Evolutionary conservation across 192 early-diverging fungal species (phyloP), one percentile per base, ranked within the genome.

Genomic region (Coemansia sp.): DNA sequence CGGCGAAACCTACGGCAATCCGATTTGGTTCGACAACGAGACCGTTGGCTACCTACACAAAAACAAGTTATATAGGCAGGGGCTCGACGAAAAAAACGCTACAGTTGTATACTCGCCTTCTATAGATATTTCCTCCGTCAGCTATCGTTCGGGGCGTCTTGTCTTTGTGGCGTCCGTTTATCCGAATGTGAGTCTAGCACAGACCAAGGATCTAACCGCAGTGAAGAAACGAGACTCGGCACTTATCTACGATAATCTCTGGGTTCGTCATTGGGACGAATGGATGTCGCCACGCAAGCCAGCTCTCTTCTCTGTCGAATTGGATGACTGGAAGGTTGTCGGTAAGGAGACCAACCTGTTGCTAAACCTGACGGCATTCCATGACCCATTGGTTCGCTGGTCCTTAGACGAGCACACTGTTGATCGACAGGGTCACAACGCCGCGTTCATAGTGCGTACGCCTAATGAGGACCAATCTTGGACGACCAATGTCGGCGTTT

Each of bases 201-300:
- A 78, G 27, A 83, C 88, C 24, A 80, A 62, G 38, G 31, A 16
- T 15, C 13, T 31, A 18, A 18, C 33, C 3, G 57, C 57, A 11
- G 71, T 47, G 6, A 68, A 66, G 16, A 43, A 64, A 36, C 77
- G 76, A 33, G 87, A 89, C 58, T 79, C 86, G 20, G 91, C 86
- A n/a, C 57, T 83, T 29, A 85, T 83, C 22, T 91, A 79, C 70
- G 88, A 92, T 60, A 69, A 88, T 13, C 72, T 94, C 52, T 91
- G 90, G 88, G 87, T 90, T 34, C 81, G 91, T 44, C 92, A 94
- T 65, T 93, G 91, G 91, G 89, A 92, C 67, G 73, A 77, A 9
- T 90, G 86, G 71, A 81, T 86, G 43, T 67, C 82, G 15, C 65
- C 81, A 29, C 84, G 87, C 69, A 70, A 72, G 34, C 65, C 71